Evolutionary conservation across 192 early-diverging fungal species (phyloP).

Genomic region (Mortierella hygrophila): DNA sequence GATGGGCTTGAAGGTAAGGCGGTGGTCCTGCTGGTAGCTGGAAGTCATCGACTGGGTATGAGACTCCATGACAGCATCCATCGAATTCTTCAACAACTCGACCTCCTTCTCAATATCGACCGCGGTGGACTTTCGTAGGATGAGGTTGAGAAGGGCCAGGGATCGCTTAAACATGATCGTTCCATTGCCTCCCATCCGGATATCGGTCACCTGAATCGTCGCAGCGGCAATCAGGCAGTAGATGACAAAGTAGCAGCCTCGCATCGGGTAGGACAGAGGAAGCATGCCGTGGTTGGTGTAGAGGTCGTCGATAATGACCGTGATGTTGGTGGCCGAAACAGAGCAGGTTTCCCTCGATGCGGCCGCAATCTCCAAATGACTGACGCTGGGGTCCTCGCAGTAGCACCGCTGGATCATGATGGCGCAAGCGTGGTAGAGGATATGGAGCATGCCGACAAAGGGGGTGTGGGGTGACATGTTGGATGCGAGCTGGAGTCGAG

Average conservation of each 20-base stretch:
- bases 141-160: constrained; percentile 26
- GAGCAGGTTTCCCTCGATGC: constrained; percentile 58
- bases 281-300: constrained; percentile 56
- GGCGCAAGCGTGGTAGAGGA: constrained; percentile 65
- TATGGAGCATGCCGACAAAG: constrained; percentile 67
- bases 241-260: constrained; percentile 67
- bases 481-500: constrained; percentile 47
- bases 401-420: constrained; percentile 69
- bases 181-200: constrained; percentile 39
- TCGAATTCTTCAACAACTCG: constrained; percentile 36
- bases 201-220: constrained; percentile 60
- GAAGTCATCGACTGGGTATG: neutral
- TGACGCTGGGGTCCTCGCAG: constrained; percentile 48
- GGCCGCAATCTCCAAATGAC: constrained; percentile 56
- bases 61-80: constrained; percentile 20
- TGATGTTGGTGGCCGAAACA: constrained; percentile 65
- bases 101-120: constrained; percentile 47
- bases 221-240: constrained; percentile 64
- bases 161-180: constrained; percentile 50
- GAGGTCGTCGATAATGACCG: constrained; percentile 59
- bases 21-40: constrained; percentile 17
- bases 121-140: constrained; percentile 37
- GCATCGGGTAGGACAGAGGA: constrained; percentile 61
- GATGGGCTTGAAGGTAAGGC: constrained; percentile 47
- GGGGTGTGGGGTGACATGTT: constrained; percentile 42